Base-by-base conservation (phyloP, 345 rosid species). In the Populus pruinosa region DNA sequence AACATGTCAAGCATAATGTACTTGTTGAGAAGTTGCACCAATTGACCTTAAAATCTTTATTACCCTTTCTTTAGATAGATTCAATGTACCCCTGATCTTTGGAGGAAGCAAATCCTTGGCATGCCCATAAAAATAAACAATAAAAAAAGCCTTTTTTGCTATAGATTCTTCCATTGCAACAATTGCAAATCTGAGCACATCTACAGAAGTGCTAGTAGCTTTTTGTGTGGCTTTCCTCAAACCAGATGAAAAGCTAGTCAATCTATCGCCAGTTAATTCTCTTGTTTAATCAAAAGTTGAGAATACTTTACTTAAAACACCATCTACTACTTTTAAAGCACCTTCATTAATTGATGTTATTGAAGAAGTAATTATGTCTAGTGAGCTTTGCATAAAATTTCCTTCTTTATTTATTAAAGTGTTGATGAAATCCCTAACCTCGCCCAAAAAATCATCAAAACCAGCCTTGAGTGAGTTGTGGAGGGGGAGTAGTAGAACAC, bases 21-120 rank as follows among this genome's bases (percentile, higher is more conserved):
- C 99, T 97, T 91, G 90, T 75, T 89, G 86, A 78, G 87, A 82
- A 78, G 90, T 87, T 70, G 87, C 77, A 63, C 93, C 92, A 64
- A 93, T 33, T 68, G 96, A 94, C 80, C 78, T 83, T 79, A 85
- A 69, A 70, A 73, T 87, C 23, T 67, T 76, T 43, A 49, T 73
- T 67, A 89, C 87, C 80, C 76, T 89, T 71, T 88, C 96, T 85
- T 96, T 98, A n/a, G 90, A 90, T 27, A 90, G 71, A 81, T 79
- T 85, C 73, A 96, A 82, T 8, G 82, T 82, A 78, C 77, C 88
- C 78, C 80, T 91, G 56, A 90, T 82, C 84, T 89, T 91, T 63
- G 92, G 83, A 81, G 98, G 94, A 81, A 96, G 96, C 64, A 81
- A 36, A 21, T 87, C 91, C 85, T 96, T 96, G 35, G 89, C 86